Evolutionary conservation across 805 yeast genomes (phyloP).

Genomic region (Tetrapisispora arboricola): DNA sequence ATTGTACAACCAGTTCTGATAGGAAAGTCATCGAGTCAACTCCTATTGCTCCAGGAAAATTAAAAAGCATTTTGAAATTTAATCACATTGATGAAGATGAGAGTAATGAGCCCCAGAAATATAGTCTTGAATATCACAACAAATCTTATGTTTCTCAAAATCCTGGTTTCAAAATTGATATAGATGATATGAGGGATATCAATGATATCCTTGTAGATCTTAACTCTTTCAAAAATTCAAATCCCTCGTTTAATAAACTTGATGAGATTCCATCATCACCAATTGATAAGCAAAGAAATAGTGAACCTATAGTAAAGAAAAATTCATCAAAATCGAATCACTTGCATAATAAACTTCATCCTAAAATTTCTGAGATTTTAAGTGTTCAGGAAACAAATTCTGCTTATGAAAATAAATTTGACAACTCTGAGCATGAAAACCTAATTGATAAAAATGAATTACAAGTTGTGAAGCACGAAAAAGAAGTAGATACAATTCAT

Average conservation of each 20-base stretch:
- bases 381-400: too few relatives aligned
- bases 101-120: slow-evolving; percentile 1
- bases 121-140: too few relatives aligned
- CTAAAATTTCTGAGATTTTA: too few relatives aligned
- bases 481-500: too few relatives aligned
- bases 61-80: slow-evolving; percentile 20
- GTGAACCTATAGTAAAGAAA: too few relatives aligned
- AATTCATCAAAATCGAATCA: too few relatives aligned
- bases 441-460: too few relatives aligned
- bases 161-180: background rate
- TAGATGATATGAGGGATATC: slow-evolving; percentile 17
- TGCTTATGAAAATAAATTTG: too few relatives aligned
- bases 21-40: slow-evolving; percentile 24
- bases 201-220: slow-evolving; percentile 26
- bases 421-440: too few relatives aligned
- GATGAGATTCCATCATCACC: slow-evolving; percentile 25
- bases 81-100: slow-evolving; percentile 14
- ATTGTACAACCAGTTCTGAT: background rate
- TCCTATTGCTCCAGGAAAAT: slow-evolving; percentile 20
- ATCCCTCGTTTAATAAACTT: slow-evolving; percentile 5
- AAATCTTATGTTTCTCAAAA: background rate
- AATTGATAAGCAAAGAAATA: slow-evolving; percentile 1
- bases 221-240: slow-evolving; percentile 12
- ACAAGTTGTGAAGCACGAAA: too few relatives aligned
- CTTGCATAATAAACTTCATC: too few relatives aligned